These are phyloP conservation scores for Imleria badia DNA, from an alignment of 768 basidiomycete genomes.

Conservation along the genomic window DNA sequence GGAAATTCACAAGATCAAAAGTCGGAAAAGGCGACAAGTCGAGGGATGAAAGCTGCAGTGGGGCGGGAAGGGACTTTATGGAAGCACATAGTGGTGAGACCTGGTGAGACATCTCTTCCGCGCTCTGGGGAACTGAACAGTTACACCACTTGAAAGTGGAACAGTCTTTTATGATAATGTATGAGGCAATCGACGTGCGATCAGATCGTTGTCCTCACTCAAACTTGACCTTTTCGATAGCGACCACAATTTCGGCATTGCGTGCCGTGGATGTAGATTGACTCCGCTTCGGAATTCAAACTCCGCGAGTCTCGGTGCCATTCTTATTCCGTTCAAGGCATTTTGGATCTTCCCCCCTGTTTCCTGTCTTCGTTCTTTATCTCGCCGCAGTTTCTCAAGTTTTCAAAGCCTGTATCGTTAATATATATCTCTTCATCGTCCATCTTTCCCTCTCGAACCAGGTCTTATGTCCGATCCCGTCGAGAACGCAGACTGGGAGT, in stretches of 20 bases:
- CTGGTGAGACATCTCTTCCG: conserved; percentile 11
- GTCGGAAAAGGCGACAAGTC: conserved; percentile 20
- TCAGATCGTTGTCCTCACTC: background rate
- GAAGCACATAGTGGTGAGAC: conserved; percentile 8
- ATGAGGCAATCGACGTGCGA: background rate
- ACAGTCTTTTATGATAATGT: background rate
- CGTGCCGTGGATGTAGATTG: conserved; percentile 6
- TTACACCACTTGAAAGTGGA: background rate
- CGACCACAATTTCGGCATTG: conserved; percentile 11
- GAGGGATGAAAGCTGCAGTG: background rate
- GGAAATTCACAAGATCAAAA: conserved; percentile 73
- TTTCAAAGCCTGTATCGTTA: background rate
- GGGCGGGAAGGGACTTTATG: background rate
- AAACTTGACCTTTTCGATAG: background rate
- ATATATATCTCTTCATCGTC: background rate
- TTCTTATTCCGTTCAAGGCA: conserved; percentile 6
- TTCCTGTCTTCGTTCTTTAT: background rate
- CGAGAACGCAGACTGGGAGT: conserved; percentile 57
- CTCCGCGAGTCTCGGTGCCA: conserved; percentile 10
- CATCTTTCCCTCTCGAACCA: background rate
- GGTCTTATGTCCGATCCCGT: conserved; percentile 29
- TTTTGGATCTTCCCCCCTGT: conserved; percentile 20
- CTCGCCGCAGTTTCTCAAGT: background rate
- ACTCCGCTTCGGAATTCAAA: conserved; percentile 19
- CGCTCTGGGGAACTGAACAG: background rate